These are phyloP conservation scores for Bruguiera gymnorhiza DNA, from an alignment of 345 rosid genomes.

Conservation along the genomic window DNA sequence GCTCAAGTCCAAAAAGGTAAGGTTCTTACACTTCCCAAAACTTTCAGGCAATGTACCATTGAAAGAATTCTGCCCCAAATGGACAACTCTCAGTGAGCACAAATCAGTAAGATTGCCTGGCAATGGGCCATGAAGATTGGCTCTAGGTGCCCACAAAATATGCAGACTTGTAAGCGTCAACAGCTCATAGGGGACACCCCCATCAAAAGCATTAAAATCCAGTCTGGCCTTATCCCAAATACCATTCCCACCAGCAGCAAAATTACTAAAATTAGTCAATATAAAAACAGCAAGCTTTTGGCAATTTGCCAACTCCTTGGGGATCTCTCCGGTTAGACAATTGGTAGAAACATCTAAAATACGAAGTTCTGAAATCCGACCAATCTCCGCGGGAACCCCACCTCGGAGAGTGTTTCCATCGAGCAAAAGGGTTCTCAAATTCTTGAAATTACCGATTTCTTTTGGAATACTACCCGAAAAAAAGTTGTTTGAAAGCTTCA, in stretches of 20 bases:
- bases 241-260: constrained; percentile 13
- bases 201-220: constrained; percentile 62
- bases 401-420: constrained; percentile 58
- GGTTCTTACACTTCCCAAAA: constrained; percentile 44
- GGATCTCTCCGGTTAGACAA: constrained; percentile 46
- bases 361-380: constrained; percentile 46
- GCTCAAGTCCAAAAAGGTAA: constrained; percentile 60
- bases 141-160: constrained; percentile 74
- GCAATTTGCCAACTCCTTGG: constrained; percentile 47
- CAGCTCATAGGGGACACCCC: constrained; percentile 41
- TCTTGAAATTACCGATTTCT: constrained; percentile 47
- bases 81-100: constrained; percentile 52
- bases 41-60: constrained; percentile 37
- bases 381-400: constrained; percentile 52
- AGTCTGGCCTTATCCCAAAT: constrained; percentile 26
- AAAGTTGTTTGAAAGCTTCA: constrained; percentile 53
- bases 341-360: constrained; percentile 64
- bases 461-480: constrained; percentile 40
- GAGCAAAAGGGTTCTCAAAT: constrained; percentile 44
- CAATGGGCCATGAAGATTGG: constrained; percentile 54
- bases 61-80: constrained; percentile 50
- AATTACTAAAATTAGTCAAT: constrained; percentile 45
- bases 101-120: constrained; percentile 39
- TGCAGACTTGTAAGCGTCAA: constrained; percentile 36
- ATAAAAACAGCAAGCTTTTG: constrained; percentile 44